Base-by-base conservation (phyloP, 2,329 filamentous ascomycete genomes). In the Diaporthe destruens region DNA sequence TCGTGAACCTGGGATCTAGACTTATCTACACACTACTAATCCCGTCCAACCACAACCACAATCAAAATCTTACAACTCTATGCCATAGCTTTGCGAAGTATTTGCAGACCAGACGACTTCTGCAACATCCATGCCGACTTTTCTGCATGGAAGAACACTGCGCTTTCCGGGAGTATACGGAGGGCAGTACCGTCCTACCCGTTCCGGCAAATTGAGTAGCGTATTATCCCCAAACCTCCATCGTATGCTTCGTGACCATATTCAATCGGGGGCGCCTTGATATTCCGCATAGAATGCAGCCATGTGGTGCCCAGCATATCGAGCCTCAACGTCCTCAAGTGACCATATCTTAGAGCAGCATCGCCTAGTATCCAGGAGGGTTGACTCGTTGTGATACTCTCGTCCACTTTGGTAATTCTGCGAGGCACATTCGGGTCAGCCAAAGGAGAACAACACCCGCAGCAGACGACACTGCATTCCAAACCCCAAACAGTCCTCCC, bases 371-470 rank as follows among this genome's bases (percentile, higher is more conserved):
- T 85, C 96, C 96, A 59, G 96, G 95, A 72, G 96, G 96, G 83
- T 98, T 98, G 82, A 98, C 81, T 84, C 96, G 88, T 84, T 98
- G 96, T 76, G 94, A 97, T 75, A 98, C 92, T 84, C 95, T 92
- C 77, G 96, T 98, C 96, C 96, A 98, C 85, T 98, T 95, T 71
- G 92, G 92, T 68, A 95, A 84, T 82, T 95, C 93, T 95, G 78
- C 67, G 76, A 76, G 32, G 20, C n/a, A 69, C 57, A 8, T 9
- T n/a, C 8, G 59, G 7, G 69, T 77, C 53, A 75, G 68, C 55
- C 69, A 44, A 44, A 23, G 44, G 12, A 53, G 4, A 9, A 56
- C 5, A 49, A 49, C 11, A 0, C 8, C 2, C 1, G 5, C 34
- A 66, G 75, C 70, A 75, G 71, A 69, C 67, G 18, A n/a, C 34